Evolutionary conservation across 2,329 filamentous ascomycete genomes (phyloP), one percentile per base, ranked within the genome.

Genomic region (Penicillium sp.): DNA sequence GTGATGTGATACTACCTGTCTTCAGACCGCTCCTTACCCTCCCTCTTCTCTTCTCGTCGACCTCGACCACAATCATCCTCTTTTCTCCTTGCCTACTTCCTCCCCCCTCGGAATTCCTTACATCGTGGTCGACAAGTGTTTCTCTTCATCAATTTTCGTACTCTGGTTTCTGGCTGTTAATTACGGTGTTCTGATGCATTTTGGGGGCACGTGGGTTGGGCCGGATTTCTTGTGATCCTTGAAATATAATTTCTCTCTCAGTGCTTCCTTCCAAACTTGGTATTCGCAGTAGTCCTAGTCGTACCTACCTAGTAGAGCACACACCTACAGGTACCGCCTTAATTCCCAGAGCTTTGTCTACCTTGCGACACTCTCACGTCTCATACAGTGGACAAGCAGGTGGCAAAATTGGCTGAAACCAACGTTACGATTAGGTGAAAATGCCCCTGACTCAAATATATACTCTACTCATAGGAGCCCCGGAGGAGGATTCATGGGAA

Each of bases 181-280:
- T 41, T 61, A 54, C 47, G 71, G 71, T 70, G 71, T 73, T 73
- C 54, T 69, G 64, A 68, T 68, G 69, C 70, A 72, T 71, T 55
- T 56, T 16, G 66, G 62, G 62, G 63, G 63, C 68, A 63, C 61
- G 63, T 66, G 68, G 55, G 72, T 70, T 54, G 68, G 70, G 60
- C 65, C 64, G 64, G 66, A 63, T 61, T 66, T 65, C 55, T 19
- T 56, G 60, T 61, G 54, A 56, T 62, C 39, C 10, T 58, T 56
- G 59, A 52, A 59, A 62, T 60, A 59, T 49, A 56, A 45, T 45
- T 62, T 56, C 46, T 43, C 57, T 44, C 27, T 26, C 26, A 26
- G 26, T 26, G 26, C 26, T 54, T 52, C 19, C 44, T 48, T 29
- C 6, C 44, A 24, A 31, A 21, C 1, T 48, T 11, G 24, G 26